Base-by-base conservation (phyloP, 2,329 filamentous ascomycete genomes). In the Colletotrichum sp. region DNA sequence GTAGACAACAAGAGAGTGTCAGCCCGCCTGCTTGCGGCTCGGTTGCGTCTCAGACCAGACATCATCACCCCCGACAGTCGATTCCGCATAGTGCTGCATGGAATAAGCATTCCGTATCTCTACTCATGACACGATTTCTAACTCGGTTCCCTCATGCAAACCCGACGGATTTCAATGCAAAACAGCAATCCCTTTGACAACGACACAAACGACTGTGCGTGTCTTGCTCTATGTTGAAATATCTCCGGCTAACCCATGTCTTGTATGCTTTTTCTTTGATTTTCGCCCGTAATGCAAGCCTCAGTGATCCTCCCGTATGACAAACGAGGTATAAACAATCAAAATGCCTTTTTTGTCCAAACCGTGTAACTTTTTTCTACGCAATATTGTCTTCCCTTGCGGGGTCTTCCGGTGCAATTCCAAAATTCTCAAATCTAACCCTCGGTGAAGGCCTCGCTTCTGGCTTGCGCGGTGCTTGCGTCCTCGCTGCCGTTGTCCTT, bases 361-460 rank as follows among this genome's bases (percentile, higher is more conserved):
- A 72, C 69, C 39, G 36, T 26, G n/a, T 65, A 36, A 12, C 24
- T 32, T 66, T 65, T 57, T 44, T 24, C n/a, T 52, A 69, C 26
- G 44, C 15, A 13, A 30, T 68, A 12, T 63, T 26, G n/a, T 68
- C 15, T 7, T 26, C 34, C 32, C 52, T 65, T 12, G 26, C 24
- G 57, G 16, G n/a, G 34, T 16, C 18, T 59, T 55, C 28, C 18
- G 36, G 16, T 57, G 21, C 15, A 39, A n/a, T 44, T n/a, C 3
- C 13, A 39, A 26, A 39, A 8, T 9, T 59, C 60, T 79, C 79
- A 87, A 52, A 52, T 52, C 44, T 52, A 52, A 62, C 84, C 85
- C 32, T 87, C 83, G 32, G 81, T 83, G 74, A 87, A 87, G 21
- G 85, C 86, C 80, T 87, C 86, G 39, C 81, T 85, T 72, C 85